phyloP scores from a whole-genome alignment of 139 green algal genomes.

The Chlorella vulgaris region DNA sequence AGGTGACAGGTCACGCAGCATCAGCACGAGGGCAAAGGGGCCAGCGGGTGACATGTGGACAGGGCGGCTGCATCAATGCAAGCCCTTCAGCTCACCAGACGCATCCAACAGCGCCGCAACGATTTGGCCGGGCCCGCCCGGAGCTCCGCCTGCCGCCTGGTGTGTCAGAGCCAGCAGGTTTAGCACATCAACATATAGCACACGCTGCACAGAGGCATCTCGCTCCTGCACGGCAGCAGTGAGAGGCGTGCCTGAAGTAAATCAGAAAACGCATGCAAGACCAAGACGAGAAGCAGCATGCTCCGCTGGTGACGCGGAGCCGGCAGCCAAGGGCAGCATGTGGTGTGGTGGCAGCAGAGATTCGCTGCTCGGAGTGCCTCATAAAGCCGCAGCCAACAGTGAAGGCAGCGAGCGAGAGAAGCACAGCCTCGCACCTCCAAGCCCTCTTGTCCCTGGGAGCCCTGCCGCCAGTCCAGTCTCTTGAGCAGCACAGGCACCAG shows the following conservation, averaged over 20 bases:
- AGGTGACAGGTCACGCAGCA: not conserved
- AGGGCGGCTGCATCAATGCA: not conserved
- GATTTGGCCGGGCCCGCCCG: slow-evolving; percentile 46
- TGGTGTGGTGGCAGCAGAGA: too few species aligned
- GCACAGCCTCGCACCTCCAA: not conserved
- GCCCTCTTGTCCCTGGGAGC: not conserved
- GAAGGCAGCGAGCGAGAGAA: too few species aligned
- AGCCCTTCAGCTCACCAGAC: slow-evolving; percentile 33
- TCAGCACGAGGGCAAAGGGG: too few species aligned
- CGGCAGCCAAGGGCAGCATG: not conserved
- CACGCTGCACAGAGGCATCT: slow-evolving; percentile 69
- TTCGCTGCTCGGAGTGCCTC: too few species aligned
- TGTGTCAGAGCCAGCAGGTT: slow-evolving; percentile 61
- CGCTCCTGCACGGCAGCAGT: slow-evolving; percentile 38
- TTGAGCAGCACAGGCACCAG: slow-evolving; percentile 64
- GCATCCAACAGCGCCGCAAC: slow-evolving; percentile 55
- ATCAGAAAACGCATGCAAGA: too few species aligned
- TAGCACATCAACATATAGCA: slow-evolving; percentile 84
- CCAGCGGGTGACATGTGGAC: not conserved
- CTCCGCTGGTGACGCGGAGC: too few species aligned
- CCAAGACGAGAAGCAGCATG: too few species aligned
- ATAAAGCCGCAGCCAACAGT: too few species aligned
- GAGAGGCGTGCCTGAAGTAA: too few species aligned
- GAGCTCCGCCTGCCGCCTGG: slow-evolving; percentile 23
- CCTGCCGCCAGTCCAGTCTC: slow-evolving; percentile 74